Evolutionary conservation across 176 grass and related monocot species (phyloP).

Genomic region (Microstegium vimineum): DNA sequence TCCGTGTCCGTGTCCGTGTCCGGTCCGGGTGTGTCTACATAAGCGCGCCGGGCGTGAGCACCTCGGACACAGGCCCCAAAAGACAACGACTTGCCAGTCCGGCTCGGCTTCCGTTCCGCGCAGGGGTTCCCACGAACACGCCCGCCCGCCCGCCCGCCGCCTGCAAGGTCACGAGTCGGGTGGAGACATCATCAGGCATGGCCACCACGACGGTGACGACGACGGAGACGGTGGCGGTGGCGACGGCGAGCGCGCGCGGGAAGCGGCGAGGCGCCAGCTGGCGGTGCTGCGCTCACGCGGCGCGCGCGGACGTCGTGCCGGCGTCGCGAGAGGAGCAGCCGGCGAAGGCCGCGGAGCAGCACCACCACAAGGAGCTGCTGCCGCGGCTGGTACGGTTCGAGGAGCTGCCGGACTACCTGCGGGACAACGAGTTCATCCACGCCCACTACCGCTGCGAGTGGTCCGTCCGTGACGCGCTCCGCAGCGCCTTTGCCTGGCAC

Average conservation of each 20-base stretch:
- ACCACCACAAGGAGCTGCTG: not conserved
- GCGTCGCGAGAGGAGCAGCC: not conserved
- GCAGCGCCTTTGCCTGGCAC: conserved; percentile 97
- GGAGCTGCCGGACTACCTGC: conserved; percentile 84
- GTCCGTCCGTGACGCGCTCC: conserved; percentile 82
- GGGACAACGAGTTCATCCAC: conserved; percentile 87
- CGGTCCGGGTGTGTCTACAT: not conserved
- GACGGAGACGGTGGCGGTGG: not conserved
- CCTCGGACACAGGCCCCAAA: not conserved
- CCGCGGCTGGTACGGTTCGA: conserved; percentile 62
- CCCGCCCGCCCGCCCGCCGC: not conserved
- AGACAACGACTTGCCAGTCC: no score
- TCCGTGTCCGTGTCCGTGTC: no score
- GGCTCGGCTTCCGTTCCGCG: not conserved
- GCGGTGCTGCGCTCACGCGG: not conserved
- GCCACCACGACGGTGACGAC: not conserved
- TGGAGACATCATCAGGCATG: not conserved
- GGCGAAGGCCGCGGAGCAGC: not conserved
- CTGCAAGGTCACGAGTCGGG: not conserved
- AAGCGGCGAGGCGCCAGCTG: not conserved
- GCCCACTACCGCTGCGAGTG: conserved; percentile 80
- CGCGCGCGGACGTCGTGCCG: not conserved
- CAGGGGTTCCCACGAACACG: not conserved
- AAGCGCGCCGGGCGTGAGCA: not conserved
- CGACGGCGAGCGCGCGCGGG: not conserved